Evolutionary conservation across 2,329 filamentous ascomycete genomes (phyloP).

Genomic region (Neoscytalidium dimidiatum): DNA sequence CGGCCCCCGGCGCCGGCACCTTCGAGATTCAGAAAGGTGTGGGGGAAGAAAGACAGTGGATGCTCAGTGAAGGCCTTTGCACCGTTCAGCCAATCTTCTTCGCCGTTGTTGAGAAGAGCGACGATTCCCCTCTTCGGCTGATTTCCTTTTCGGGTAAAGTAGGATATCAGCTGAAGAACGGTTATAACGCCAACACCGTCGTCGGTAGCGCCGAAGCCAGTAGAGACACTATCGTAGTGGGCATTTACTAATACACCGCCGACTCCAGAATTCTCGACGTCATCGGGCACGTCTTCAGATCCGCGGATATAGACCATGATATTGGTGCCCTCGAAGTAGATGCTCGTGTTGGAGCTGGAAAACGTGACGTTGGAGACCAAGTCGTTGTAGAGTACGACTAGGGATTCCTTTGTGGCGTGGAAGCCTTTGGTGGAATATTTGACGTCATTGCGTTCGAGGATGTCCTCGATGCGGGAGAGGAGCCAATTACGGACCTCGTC

Average conservation of each 20-base stretch:
- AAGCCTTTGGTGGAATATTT: conserved; percentile 40
- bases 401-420: neutral
- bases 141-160: conserved; percentile 74
- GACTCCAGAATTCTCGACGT: conserved; percentile 37
- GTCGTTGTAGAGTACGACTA: conserved; percentile 76
- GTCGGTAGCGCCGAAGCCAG: conserved; percentile 90
- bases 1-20: conserved; percentile 90
- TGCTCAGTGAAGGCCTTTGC: conserved; percentile 83
- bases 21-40: conserved; percentile 92
- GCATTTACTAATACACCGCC: conserved; percentile 91
- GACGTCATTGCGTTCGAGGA: conserved; percentile 64
- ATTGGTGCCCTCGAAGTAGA: conserved; percentile 93
- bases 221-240: conserved; percentile 92
- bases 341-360: conserved; percentile 51
- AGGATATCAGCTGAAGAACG: conserved; percentile 79
- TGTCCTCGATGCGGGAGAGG: conserved; percentile 68
- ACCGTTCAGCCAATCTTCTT: conserved; percentile 90
- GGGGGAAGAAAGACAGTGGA: conserved; percentile 75
- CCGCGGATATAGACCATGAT: conserved; percentile 90
- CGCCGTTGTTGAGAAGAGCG: conserved; percentile 88
- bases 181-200: conserved; percentile 90
- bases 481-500: conserved; percentile 79
- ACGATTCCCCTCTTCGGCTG: conserved; percentile 80
- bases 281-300: conserved; percentile 62
- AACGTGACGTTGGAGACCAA: conserved; percentile 75